phyloP scores from a whole-genome alignment of 2,329 filamentous ascomycete species.

The Celoporthe dispersa region DNA sequence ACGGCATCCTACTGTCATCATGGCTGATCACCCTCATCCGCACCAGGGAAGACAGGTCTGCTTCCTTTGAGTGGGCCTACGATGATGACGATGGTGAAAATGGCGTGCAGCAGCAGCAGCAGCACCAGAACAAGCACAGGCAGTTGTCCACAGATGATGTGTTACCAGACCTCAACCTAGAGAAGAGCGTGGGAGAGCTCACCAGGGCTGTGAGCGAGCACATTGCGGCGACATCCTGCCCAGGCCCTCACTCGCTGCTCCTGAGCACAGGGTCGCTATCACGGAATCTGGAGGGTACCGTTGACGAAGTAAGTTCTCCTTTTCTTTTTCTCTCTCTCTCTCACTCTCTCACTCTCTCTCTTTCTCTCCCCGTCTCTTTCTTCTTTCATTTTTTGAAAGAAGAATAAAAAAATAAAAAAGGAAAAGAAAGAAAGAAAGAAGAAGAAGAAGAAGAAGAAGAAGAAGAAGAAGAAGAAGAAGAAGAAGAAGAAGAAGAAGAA shows the following conservation, averaged over 20 bases:
- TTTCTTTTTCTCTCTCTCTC: no score
- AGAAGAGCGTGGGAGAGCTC: constrained; percentile 38
- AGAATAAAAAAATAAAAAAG: no score
- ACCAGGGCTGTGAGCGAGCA: constrained; percentile 33
- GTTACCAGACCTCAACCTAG: constrained; percentile 36
- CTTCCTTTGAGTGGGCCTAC: constrained; percentile 47
- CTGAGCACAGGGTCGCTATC: constrained; percentile 32
- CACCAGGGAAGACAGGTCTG: constrained; percentile 44
- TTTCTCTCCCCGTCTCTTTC: no score
- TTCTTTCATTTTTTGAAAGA: no score
- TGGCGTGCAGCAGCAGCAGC: no score
- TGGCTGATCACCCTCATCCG: constrained; percentile 51
- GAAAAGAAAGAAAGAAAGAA: no score
- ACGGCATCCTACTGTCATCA: constrained; percentile 47
- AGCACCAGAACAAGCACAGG: constrained; percentile 30
- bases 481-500: no score
- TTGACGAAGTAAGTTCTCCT: constrained; percentile 34
- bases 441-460: no score
- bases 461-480: no score
- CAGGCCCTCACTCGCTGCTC: constrained; percentile 23
- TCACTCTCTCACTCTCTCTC: no score
- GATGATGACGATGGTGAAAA: constrained; percentile 7
- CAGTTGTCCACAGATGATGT: constrained; percentile 40
- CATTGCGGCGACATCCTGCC: constrained; percentile 22
- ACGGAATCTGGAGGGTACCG: constrained; percentile 20